These are phyloP conservation scores for Ophiocordyceps camponoti-rufipedis DNA, from an alignment of 2,329 filamentous ascomycete genomes.

Conservation along the genomic window DNA sequence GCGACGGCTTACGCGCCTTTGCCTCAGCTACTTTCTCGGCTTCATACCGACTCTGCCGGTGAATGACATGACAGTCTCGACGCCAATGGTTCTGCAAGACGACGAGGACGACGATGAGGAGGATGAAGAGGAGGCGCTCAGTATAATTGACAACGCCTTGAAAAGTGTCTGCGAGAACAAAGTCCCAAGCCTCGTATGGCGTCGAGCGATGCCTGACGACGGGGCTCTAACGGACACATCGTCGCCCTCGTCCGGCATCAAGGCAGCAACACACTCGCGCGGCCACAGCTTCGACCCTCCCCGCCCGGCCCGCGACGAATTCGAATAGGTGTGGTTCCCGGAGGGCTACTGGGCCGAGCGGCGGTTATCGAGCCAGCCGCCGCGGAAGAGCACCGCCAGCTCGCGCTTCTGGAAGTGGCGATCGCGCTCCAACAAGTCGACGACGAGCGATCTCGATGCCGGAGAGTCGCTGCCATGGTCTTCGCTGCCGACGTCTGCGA, in stretches of 20 bases:
- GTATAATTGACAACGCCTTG: background rate
- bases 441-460: constrained; percentile 9
- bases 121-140: background rate
- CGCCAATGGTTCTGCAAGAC: background rate
- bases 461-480: background rate
- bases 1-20: background rate
- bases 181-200: background rate
- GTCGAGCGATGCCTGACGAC: constrained; percentile 2
- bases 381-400: constrained; percentile 13
- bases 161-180: background rate
- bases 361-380: constrained; percentile 8
- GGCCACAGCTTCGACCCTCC: constrained; percentile 27
- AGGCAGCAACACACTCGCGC: background rate
- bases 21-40: constrained; percentile 12
- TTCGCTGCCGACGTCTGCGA: constrained; percentile 7
- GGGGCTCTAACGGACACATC: background rate
- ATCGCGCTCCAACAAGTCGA: constrained; percentile 16
- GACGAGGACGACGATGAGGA: background rate
- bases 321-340: constrained; percentile 46
- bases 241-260: constrained; percentile 2
- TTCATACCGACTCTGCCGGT: constrained; percentile 4
- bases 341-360: constrained; percentile 46
- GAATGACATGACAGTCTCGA: constrained; percentile 5
- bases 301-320: constrained; percentile 31
- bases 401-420: constrained; percentile 22